Conservation (phyloP, 2,329 filamentous ascomycete species). For the Tolypocladium tundrense region DNA sequence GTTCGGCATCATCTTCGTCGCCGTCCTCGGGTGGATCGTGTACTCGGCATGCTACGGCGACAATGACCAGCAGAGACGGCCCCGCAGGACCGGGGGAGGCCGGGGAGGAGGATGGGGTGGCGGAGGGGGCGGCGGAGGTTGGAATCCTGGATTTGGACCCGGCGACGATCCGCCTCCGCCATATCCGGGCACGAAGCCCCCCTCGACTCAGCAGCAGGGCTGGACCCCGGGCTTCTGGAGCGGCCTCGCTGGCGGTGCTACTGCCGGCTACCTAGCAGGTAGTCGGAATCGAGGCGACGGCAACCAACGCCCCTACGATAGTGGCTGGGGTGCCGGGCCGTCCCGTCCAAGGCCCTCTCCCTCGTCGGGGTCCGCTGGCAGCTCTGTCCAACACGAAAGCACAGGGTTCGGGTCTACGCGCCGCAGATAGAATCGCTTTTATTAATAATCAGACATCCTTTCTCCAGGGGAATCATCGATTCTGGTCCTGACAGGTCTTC, state of each 20-base stretch:
- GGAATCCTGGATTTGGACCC: slow-evolving; percentile 25
- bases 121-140: slow-evolving; percentile 24
- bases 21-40: slow-evolving; percentile 50
- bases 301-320: slow-evolving; percentile 20
- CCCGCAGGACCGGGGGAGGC: slow-evolving; percentile 18
- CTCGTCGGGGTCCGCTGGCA: slow-evolving; percentile 22
- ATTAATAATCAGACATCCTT: not conserved
- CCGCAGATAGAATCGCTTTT: slow-evolving; percentile 31
- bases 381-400: slow-evolving; percentile 48
- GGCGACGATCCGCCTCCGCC: slow-evolving; percentile 43
- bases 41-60: slow-evolving; percentile 37
- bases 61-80: slow-evolving; percentile 5
- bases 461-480: not conserved
- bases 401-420: slow-evolving; percentile 65
- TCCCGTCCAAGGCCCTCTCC: slow-evolving; percentile 13
- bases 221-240: slow-evolving; percentile 71
- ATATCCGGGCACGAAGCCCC: slow-evolving; percentile 28
- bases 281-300: slow-evolving; percentile 28
- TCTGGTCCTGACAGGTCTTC: slow-evolving; percentile 3
- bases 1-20: slow-evolving; percentile 54
- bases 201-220: slow-evolving; percentile 22
- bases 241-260: slow-evolving; percentile 56
- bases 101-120: slow-evolving; percentile 17
- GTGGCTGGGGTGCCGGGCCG: slow-evolving; percentile 13
- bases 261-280: slow-evolving; percentile 56